phyloP scores from a whole-genome alignment of 2,329 filamentous ascomycete genomes.

The Pseudopithomyces chartarum region DNA sequence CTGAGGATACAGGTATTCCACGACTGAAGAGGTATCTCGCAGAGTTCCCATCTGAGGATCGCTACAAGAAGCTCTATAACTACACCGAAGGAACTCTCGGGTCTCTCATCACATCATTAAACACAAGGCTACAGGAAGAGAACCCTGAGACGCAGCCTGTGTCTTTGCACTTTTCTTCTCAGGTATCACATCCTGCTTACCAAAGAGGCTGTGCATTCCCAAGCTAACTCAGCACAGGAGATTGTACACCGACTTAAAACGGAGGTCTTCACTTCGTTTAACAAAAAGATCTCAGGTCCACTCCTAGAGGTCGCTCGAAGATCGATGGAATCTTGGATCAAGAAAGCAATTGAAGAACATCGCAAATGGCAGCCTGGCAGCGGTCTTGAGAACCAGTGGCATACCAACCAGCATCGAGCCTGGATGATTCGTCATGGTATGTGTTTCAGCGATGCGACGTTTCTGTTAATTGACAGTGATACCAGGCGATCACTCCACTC shows the following conservation, averaged over 20 bases:
- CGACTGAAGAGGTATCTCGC: neutral
- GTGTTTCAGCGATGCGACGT: neutral
- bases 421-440: neutral
- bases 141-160: neutral
- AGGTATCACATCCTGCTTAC: neutral
- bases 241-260: neutral
- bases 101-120: neutral
- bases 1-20: neutral
- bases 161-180: neutral
- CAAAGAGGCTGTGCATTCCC: neutral
- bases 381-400: neutral
- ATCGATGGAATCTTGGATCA: neutral
- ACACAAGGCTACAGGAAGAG: neutral
- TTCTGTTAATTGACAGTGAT: neutral
- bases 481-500: neutral
- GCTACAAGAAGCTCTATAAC: neutral
- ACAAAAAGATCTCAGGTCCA: neutral
- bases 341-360: neutral
- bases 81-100: neutral
- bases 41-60: neutral
- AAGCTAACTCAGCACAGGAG: neutral
- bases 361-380: neutral
- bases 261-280: neutral
- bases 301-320: neutral
- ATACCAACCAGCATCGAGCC: neutral